Evolutionary conservation across 768 basidiomycete species (phyloP).

Genomic region (Suillus weaverae): DNA sequence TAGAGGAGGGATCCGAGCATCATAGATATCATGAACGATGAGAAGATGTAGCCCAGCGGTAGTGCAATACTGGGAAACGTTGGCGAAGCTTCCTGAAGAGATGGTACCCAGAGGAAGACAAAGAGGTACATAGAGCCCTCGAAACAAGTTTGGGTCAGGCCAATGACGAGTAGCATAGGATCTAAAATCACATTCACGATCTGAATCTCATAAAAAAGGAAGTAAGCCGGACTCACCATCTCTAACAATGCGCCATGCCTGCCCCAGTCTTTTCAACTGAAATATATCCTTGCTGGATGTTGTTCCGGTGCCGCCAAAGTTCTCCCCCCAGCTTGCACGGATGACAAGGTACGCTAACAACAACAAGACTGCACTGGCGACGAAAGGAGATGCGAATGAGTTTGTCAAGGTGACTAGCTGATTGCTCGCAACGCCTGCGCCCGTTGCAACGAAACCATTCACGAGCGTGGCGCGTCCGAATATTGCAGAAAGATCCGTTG

Average conservation of each 20-base stretch:
- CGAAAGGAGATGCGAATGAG: slow-evolving; percentile 63
- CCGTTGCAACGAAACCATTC: slow-evolving; percentile 71
- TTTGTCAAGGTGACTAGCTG: slow-evolving; percentile 52
- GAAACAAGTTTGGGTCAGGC: slow-evolving; percentile 77
- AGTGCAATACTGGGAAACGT: slow-evolving; percentile 39
- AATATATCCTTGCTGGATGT: slow-evolving; percentile 39
- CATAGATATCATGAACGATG: slow-evolving; percentile 80
- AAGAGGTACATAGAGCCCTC: slow-evolving; percentile 87
- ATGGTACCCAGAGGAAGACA: slow-evolving; percentile 82
- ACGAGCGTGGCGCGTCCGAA: slow-evolving; percentile 73
- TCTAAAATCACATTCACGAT: slow-evolving; percentile 39
- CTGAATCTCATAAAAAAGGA: not conserved
- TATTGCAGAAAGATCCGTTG: slow-evolving; percentile 62
- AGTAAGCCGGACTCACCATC: slow-evolving; percentile 37
- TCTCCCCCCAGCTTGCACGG: slow-evolving; percentile 61
- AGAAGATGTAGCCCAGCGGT: slow-evolving; percentile 79
- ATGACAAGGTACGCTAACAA: slow-evolving; percentile 58
- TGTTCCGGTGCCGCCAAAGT: slow-evolving; percentile 54
- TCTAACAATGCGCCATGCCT: slow-evolving; percentile 59
- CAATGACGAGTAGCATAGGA: slow-evolving; percentile 59
- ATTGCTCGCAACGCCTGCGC: slow-evolving; percentile 67
- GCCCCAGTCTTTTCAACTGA: slow-evolving; percentile 51
- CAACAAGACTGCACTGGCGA: slow-evolving; percentile 60
- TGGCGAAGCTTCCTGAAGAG: slow-evolving; percentile 61
- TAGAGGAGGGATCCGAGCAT: slow-evolving; percentile 77